Evolutionary conservation across 2,329 filamentous ascomycete species (phyloP), one percentile per base, ranked within the genome.

Genomic region (Pseudogymnoascus sp.): DNA sequence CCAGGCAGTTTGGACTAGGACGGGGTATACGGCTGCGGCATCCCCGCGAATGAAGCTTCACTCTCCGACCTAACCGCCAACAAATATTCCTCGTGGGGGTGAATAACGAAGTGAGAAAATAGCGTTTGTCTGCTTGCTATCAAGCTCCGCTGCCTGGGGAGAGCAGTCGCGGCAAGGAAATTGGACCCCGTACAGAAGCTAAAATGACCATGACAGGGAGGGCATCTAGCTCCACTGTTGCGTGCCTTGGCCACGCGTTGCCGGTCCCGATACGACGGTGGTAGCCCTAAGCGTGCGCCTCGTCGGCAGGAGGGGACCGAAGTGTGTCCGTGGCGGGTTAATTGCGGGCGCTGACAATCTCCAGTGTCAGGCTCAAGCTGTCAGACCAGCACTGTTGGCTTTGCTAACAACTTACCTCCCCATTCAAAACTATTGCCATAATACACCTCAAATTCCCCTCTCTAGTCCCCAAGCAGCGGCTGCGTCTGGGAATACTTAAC

Each of bases 231-330:
- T n/a, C 47, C 33, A 26, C 5, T 54, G 8, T 8, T 15, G 26
- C n/a, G 11, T 10, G 47, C 9, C 47, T 54, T 54, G 47, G 26
- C 47, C 47, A 54, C 47, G 29, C 47, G 29, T 54, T n/a, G 44
- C 26, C 5, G n/a, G 47, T 54, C 29, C 47, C 29, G 26, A 54
- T 33, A 29, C n/a, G 5, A 54, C 33, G 47, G 47, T 54, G 47
- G 26, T 17, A 54, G 47, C 47, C 47, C 47, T 54, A 54, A 54
- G n/a, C 47, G 47, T 33, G 47, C 47, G n/a, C 47, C 47, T 54
- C 47, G n/a, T 17, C 47, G 47, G 47, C 6, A 54, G 29, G 29
- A 54, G 26, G 47, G 26, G 29, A 17, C 47, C 47, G 47, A 54
- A 10, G 29, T 54, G n/a, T 33, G 47, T 33, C 47, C 47, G 47